Evolutionary conservation across 176 grass and related monocot genomes (phyloP).

Genomic region (Echinochloa phyllopogon): DNA sequence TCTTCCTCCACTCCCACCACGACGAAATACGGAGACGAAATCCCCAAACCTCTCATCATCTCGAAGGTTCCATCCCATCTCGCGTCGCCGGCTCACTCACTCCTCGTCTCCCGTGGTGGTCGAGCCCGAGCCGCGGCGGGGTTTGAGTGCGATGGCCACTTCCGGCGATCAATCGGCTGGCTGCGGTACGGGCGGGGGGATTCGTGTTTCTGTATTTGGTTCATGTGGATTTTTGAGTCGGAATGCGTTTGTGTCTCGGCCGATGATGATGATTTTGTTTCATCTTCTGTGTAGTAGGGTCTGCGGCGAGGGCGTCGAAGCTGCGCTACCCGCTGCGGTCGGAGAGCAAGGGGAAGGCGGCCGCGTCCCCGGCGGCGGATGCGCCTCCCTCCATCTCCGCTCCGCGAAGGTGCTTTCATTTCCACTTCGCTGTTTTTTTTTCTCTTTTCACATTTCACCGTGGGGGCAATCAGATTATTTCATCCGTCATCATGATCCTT

Average conservation of each 20-base stretch:
- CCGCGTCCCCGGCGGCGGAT: not conserved
- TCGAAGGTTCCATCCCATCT: not conserved
- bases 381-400: constrained; percentile 36
- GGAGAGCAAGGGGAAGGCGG: constrained; percentile 45
- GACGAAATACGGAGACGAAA: not conserved
- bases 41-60: not conserved
- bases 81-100: not conserved
- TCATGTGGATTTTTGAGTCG: not conserved
- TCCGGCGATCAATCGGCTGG: constrained; percentile 28
- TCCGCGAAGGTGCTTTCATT: constrained; percentile 52
- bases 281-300: not conserved
- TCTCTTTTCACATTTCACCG: not conserved
- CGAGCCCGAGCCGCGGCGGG: not conserved
- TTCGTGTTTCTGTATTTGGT: not conserved
- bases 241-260: not conserved
- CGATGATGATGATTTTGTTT: constrained; percentile 24
- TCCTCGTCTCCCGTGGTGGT: not conserved
- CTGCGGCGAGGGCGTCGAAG: constrained; percentile 54
- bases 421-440: not conserved
- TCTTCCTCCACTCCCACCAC: too few relatives aligned
- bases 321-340: constrained; percentile 76
- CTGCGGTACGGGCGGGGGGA: not conserved
- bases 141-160: constrained; percentile 38
- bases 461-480: not conserved
- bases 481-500: too few relatives aligned